phyloP scores from a whole-genome alignment of 2,329 filamentous ascomycete species.

The Neonectria faginata region DNA sequence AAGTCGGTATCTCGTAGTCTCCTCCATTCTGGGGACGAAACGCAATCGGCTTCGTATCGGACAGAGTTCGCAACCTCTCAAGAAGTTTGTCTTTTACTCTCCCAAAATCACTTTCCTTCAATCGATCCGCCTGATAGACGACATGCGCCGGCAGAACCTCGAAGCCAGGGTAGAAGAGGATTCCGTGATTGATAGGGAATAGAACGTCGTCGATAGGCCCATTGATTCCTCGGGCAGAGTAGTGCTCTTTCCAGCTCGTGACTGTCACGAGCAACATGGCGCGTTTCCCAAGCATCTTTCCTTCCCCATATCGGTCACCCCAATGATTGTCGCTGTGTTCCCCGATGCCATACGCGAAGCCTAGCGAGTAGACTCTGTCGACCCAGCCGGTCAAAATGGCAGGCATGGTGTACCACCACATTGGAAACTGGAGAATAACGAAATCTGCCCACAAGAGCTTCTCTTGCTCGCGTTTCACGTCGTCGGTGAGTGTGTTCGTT shows the following conservation, averaged over 20 bases:
- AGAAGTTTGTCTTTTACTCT: conserved; percentile 13
- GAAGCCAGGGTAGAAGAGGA: conserved; percentile 27
- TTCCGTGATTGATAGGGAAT: conserved; percentile 27
- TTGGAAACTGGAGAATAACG: conserved; percentile 29
- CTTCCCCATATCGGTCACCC: conserved; percentile 34
- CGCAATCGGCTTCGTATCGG: conserved; percentile 11
- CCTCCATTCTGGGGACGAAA: conserved; percentile 27
- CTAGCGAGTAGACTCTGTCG: conserved; percentile 26
- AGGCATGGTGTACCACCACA: conserved; percentile 34
- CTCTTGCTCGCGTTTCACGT: conserved; percentile 30
- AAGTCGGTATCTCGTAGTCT: conserved; percentile 30
- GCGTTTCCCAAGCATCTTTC: conserved; percentile 16
- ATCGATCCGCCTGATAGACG: conserved; percentile 19
- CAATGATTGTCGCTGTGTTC: conserved; percentile 22
- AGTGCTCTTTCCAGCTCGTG: conserved; percentile 18
- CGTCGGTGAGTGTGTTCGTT: conserved; percentile 24
- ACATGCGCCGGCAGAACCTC: conserved; percentile 27
- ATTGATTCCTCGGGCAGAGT: conserved; percentile 22
- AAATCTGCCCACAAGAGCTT: conserved; percentile 30
- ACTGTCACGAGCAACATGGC: conserved; percentile 21
- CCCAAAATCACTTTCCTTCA: conserved; percentile 7
- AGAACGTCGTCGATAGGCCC: conserved; percentile 31
- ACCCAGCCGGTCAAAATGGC: conserved; percentile 33
- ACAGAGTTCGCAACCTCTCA: conserved; percentile 16
- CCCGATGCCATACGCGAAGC: conserved; percentile 27